These are phyloP conservation scores for Cladobotryum protrusum DNA, from an alignment of 2,329 filamentous ascomycete genomes.

Conservation along the genomic window DNA sequence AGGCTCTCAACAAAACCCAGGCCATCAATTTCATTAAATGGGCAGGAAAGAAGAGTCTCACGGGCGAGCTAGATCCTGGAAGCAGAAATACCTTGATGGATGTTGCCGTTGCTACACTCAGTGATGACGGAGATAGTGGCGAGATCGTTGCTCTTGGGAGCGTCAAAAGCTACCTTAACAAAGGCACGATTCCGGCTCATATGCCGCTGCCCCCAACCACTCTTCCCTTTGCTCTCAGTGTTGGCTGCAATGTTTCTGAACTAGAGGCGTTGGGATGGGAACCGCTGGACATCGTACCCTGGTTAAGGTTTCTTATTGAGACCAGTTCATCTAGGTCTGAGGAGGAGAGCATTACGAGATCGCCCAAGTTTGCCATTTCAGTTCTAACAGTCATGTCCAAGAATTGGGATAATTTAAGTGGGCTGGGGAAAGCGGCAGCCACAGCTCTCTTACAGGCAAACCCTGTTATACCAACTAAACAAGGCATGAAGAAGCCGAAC, in stretches of 20 bases:
- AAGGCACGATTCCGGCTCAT: slow-evolving; percentile 72
- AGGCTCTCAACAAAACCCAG: slow-evolving; percentile 73
- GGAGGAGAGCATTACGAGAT: slow-evolving; percentile 64
- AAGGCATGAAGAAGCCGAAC: slow-evolving; percentile 77
- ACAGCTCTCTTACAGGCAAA: slow-evolving; percentile 57
- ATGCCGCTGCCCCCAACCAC: slow-evolving; percentile 76
- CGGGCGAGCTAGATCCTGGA: slow-evolving; percentile 63
- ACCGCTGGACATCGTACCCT: slow-evolving; percentile 75
- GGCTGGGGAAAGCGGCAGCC: slow-evolving; percentile 59
- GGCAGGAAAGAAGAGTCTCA: slow-evolving; percentile 65
- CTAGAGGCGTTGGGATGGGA: slow-evolving; percentile 81
- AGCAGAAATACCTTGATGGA: slow-evolving; percentile 67
- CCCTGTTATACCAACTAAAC: slow-evolving; percentile 80
- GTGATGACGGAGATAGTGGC: slow-evolving; percentile 54
- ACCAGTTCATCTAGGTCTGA: slow-evolving; percentile 53
- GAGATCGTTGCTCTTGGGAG: slow-evolving; percentile 71
- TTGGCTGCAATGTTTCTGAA: slow-evolving; percentile 57
- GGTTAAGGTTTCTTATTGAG: slow-evolving; percentile 76
- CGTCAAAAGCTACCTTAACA: slow-evolving; percentile 68
- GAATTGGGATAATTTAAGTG: slow-evolving; percentile 76
- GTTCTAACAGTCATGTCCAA: slow-evolving; percentile 79
- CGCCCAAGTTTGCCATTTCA: slow-evolving; percentile 67
- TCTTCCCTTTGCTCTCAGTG: slow-evolving; percentile 79
- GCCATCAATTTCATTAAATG: slow-evolving; percentile 79
- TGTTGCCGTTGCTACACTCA: slow-evolving; percentile 68